Evolutionary conservation across 2,329 filamentous ascomycete species (phyloP), one percentile per base, ranked within the genome.

Genomic region (Fusarium sp.): DNA sequence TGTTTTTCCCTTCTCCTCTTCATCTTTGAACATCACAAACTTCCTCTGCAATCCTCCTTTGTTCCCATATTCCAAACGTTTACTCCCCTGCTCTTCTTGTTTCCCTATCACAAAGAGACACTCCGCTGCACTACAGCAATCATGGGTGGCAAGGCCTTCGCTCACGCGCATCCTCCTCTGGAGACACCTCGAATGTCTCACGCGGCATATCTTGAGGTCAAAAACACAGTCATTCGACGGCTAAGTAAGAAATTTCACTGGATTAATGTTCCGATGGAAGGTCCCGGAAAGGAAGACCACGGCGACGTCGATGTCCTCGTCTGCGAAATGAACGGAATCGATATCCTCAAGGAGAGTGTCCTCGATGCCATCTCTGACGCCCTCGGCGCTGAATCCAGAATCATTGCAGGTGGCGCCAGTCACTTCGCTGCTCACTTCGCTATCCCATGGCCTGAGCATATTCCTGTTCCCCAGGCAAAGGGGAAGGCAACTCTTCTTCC

Each of bases 281-380:
- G 89, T 0, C 93, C 93, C 0, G 90, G 80, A 3, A 96, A 96
- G 81, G 47, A 73, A 0, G 88, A 90, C 74, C 88, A 90, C 77
- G 94, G 94, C 26, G 94, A 96, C 73, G 83, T 97, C 42, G 94
- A 96, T 81, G 85, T 95, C 66, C 81, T 94, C 4, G 86, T 94
- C 4, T 83, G 84, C 1, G 79, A 79, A 38, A 81, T 83, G 22
- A 78, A 73, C 24, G 33, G 64, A 9, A 45, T 70, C 2, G 44
- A 24, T 49, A 15, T 35, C 12, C 47, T 39, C 69, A 69, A 68
- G 26, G 45, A 63, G 5, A 57, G 77, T 26, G 73, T 76, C 3
- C 77, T 90, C 14, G 80, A 80, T 4, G 13, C 17, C 12, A 57
- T 47, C 18, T 31, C 26, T 24, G 15, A 35, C 13, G 31, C 39